Conservation (phyloP, 2,329 filamentous ascomycete genomes). For the Cercospora zeina region DNA sequence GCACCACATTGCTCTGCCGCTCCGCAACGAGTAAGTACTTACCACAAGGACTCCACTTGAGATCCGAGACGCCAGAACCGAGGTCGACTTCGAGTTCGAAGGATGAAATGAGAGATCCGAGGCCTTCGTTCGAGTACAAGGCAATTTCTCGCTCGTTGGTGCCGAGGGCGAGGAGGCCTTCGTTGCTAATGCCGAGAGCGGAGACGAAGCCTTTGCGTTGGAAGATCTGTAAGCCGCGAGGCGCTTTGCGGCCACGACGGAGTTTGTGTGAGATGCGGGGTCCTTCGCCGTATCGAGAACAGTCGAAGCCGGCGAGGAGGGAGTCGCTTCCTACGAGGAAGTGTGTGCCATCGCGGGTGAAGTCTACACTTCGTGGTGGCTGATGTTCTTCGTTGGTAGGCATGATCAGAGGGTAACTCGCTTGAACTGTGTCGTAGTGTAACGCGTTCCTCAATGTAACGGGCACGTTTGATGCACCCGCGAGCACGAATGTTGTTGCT, state of each 20-base stretch:
- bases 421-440: slow-evolving; percentile 47
- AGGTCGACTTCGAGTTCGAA: slow-evolving; percentile 44
- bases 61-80: slow-evolving; percentile 57
- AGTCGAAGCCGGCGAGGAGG: slow-evolving; percentile 58
- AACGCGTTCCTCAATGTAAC: slow-evolving; percentile 59
- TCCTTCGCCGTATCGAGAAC: slow-evolving; percentile 49
- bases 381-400: slow-evolving; percentile 59
- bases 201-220: slow-evolving; percentile 60
- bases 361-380: slow-evolving; percentile 57
- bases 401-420: slow-evolving; percentile 58
- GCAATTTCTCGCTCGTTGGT: slow-evolving; percentile 58
- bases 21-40: slow-evolving; percentile 61
- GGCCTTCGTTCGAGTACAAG: slow-evolving; percentile 55
- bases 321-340: slow-evolving; percentile 61
- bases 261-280: slow-evolving; percentile 47
- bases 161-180: slow-evolving; percentile 58
- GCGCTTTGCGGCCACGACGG: slow-evolving; percentile 41
- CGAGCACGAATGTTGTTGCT: slow-evolving; percentile 53
- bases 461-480: slow-evolving; percentile 56
- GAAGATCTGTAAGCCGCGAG: slow-evolving; percentile 46
- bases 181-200: slow-evolving; percentile 51
- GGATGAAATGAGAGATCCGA: slow-evolving; percentile 53
- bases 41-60: slow-evolving; percentile 60
- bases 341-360: slow-evolving; percentile 49
- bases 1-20: slow-evolving; percentile 56